phyloP scores from a whole-genome alignment of 1,284 basidiomycete genomes.

The Sporisorium iseilematis-ciliati region DNA sequence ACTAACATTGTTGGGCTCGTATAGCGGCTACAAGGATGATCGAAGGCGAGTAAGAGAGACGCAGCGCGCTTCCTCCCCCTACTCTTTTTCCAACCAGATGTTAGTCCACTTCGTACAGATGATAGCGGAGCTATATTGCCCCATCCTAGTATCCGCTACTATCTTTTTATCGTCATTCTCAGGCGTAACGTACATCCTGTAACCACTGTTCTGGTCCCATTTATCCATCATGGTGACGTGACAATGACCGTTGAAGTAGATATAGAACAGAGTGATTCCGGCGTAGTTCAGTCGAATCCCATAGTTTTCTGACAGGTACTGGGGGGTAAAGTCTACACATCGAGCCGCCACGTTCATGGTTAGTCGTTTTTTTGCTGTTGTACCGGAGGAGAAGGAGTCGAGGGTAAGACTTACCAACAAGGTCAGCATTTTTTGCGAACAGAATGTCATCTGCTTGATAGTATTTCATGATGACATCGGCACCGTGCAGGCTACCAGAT shows the following conservation, averaged over 20 bases:
- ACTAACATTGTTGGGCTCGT: no score
- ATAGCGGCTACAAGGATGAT: no score
- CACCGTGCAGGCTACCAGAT: background rate
- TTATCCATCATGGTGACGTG: background rate
- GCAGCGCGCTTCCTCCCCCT: no score
- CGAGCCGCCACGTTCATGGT: no score
- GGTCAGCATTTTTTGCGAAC: background rate
- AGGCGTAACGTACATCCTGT: background rate
- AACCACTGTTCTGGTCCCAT: background rate
- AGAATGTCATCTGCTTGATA: background rate
- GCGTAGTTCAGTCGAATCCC: no score
- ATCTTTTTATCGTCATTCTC: background rate
- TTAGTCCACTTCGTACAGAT: slow-evolving; percentile 11
- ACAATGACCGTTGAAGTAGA: background rate
- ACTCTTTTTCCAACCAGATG: background rate
- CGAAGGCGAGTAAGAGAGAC: no score
- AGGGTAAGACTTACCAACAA: background rate
- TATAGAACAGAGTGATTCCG: background rate
- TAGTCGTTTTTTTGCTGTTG: no score
- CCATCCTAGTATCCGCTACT: background rate
- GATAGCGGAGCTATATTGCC: background rate
- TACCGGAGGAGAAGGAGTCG: background rate
- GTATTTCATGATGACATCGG: background rate
- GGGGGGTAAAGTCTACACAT: background rate
- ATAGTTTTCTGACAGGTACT: background rate